Percentiles rank a stretch among this genome's conserved stretches.
Conservation (phyloP, 1,284 basidiomycete genomes). For the Trichosporon ovoides region DNA sequence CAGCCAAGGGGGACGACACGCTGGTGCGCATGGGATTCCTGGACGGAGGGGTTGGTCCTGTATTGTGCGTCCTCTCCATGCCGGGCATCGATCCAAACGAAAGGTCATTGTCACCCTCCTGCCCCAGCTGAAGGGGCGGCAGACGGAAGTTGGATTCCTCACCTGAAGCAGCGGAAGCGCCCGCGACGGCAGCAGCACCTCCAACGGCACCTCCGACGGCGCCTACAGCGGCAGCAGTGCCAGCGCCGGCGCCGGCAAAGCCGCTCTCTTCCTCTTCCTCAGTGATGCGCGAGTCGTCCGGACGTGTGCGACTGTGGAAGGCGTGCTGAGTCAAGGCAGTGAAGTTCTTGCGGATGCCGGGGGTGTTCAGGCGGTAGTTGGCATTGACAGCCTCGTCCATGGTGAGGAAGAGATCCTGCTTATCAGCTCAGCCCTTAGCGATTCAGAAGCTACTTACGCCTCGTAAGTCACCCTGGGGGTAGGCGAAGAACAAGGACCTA, state of each 20-base stretch:
- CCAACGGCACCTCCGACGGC: background rate
- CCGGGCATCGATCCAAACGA: background rate
- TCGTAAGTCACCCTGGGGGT: constrained; percentile 38
- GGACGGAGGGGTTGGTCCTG: background rate
- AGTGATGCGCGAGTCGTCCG: constrained; percentile 10
- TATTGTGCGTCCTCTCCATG: background rate
- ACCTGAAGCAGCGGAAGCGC: too few relatives aligned
- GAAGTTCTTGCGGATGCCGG: constrained; percentile 61
- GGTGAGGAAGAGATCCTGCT: constrained; percentile 79
- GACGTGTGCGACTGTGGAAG: background rate
- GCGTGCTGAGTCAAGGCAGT: constrained; percentile 58
- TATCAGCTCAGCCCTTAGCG: background rate
- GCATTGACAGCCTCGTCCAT: constrained; percentile 72
- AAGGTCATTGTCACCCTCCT: background rate
- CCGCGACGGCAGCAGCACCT: background rate
- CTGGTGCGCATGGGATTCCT: background rate
- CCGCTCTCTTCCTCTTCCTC: constrained; percentile 9
- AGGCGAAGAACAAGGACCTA: constrained; percentile 45
- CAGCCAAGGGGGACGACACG: background rate
- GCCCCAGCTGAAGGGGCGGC: background rate
- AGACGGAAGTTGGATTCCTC: background rate
- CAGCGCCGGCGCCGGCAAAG: background rate
- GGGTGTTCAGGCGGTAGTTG: constrained; percentile 66
- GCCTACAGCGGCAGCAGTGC: background rate
- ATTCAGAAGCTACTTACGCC: constrained; percentile 24